These are phyloP conservation scores for Thinopyrum elongatum DNA, from an alignment of 176 grass and related monocot species.

Conservation along the genomic window DNA sequence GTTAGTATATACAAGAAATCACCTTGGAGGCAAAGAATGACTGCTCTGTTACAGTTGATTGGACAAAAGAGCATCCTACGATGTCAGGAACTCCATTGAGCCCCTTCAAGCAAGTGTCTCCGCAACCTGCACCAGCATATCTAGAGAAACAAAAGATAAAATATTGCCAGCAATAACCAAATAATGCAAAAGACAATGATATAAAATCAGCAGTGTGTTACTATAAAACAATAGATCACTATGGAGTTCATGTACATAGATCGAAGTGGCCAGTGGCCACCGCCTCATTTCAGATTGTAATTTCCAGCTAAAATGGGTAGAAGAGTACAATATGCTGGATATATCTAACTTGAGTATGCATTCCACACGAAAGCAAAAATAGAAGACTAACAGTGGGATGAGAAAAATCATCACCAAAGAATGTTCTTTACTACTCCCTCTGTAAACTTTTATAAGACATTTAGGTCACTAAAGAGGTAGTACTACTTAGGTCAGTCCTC, in stretches of 20 bases:
- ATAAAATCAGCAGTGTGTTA: not conserved
- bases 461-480: too few species aligned
- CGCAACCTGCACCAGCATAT: slow-evolving; percentile 92
- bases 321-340: not conserved
- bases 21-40: too few species aligned
- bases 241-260: not conserved
- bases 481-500: too few species aligned
- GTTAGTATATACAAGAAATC: too few species aligned
- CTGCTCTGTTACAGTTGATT: too few species aligned
- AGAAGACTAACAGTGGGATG: too few species aligned
- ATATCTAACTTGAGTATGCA: too few species aligned
- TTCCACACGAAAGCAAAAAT: too few species aligned
- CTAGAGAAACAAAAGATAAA: slow-evolving; percentile 23
- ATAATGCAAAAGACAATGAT: not conserved
- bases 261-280: not conserved
- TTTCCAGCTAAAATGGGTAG: not conserved
- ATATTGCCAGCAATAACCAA: not conserved
- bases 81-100: slow-evolving; percentile 84
- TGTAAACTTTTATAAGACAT: too few species aligned
- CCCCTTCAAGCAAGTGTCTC: slow-evolving; percentile 96
- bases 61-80: slow-evolving; percentile 83
- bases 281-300: not conserved
- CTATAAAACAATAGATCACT: not conserved
- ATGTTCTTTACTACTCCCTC: too few species aligned
- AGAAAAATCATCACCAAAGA: too few species aligned